Evolutionary conservation across 371 early-diverging fungal species (phyloP).

Genomic region (Lichtheimia ornata): DNA sequence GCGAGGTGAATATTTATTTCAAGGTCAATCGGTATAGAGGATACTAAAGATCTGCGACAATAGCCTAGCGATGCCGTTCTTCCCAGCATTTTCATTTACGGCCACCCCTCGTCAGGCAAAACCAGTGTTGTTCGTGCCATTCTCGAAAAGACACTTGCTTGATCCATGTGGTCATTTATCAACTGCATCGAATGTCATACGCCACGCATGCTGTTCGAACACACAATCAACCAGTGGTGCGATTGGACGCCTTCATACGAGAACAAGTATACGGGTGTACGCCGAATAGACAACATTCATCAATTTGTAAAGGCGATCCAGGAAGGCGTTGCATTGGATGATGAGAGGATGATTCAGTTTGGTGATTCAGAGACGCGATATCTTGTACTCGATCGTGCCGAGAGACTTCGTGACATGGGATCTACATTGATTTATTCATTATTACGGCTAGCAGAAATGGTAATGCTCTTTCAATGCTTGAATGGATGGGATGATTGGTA

Average conservation of each 20-base stretch:
- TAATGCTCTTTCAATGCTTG: conserved; percentile 19
- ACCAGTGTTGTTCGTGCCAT: conserved; percentile 59
- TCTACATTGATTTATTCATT: conserved; percentile 68
- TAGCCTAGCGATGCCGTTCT: conserved; percentile 43
- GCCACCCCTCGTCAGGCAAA: conserved; percentile 79
- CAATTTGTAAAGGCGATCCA: conserved; percentile 65
- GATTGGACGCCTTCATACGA: conserved; percentile 42
- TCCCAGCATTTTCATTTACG: conserved; percentile 62
- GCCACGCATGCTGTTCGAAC: conserved; percentile 76
- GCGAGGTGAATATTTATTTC: conserved; percentile 37
- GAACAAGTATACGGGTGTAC: conserved; percentile 45
- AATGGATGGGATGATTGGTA: neutral
- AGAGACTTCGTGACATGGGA: conserved; percentile 74
- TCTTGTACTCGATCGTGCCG: conserved; percentile 78
- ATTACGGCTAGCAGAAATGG: conserved; percentile 72
- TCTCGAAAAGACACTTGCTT: conserved; percentile 24
- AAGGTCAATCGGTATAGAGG: neutral
- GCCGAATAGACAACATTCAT: conserved; percentile 63
- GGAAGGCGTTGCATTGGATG: conserved; percentile 22
- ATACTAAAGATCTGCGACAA: neutral
- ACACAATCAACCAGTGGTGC: conserved; percentile 62
- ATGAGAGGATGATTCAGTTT: conserved; percentile 5
- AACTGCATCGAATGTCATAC: conserved; percentile 78
- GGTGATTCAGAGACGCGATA: conserved; percentile 38
- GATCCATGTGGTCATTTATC: conserved; percentile 54